Evolutionary conservation across 805 yeast genomes (phyloP).

Genomic region (Candida multigemmis): DNA sequence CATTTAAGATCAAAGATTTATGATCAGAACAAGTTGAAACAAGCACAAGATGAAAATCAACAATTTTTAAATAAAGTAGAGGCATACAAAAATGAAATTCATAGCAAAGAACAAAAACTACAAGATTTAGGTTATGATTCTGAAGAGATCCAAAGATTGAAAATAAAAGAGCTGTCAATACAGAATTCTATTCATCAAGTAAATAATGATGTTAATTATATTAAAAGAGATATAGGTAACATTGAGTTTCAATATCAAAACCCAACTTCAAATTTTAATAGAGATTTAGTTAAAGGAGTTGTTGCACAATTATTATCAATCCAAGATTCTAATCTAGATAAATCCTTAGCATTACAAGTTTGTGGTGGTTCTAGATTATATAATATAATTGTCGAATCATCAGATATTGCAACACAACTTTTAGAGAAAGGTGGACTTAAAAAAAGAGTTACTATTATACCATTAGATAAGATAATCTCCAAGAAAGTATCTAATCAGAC

Average conservation of each 20-base stretch:
- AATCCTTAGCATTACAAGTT: slow-evolving; percentile 80
- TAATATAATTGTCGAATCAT: slow-evolving; percentile 86
- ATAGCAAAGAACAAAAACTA: slow-evolving; percentile 32
- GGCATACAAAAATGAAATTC: slow-evolving; percentile 27
- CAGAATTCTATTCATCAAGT: slow-evolving; percentile 35
- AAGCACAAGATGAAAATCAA: slow-evolving; percentile 45
- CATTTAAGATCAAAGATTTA: slow-evolving; percentile 47
- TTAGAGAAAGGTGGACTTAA: slow-evolving; percentile 70
- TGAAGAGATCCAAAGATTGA: slow-evolving; percentile 32
- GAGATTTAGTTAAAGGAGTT: slow-evolving; percentile 68
- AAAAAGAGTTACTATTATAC: slow-evolving; percentile 84
- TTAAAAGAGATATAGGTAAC: slow-evolving; percentile 59
- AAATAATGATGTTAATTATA: slow-evolving; percentile 38
- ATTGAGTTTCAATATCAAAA: slow-evolving; percentile 65
- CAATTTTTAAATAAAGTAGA: slow-evolving; percentile 34
- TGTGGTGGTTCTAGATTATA: slow-evolving; percentile 90
- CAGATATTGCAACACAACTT: slow-evolving; percentile 73
- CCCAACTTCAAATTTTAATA: slow-evolving; percentile 56
- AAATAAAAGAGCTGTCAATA: slow-evolving; percentile 33
- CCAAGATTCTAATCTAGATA: slow-evolving; percentile 43
- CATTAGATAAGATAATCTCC: slow-evolving; percentile 76
- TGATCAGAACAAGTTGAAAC: slow-evolving; percentile 37
- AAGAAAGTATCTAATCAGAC: slow-evolving; percentile 42
- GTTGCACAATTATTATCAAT: slow-evolving; percentile 78
- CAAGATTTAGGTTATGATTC: slow-evolving; percentile 50